phyloP scores from a whole-genome alignment of 306 rosid genomes.

The Morella rubra region DNA sequence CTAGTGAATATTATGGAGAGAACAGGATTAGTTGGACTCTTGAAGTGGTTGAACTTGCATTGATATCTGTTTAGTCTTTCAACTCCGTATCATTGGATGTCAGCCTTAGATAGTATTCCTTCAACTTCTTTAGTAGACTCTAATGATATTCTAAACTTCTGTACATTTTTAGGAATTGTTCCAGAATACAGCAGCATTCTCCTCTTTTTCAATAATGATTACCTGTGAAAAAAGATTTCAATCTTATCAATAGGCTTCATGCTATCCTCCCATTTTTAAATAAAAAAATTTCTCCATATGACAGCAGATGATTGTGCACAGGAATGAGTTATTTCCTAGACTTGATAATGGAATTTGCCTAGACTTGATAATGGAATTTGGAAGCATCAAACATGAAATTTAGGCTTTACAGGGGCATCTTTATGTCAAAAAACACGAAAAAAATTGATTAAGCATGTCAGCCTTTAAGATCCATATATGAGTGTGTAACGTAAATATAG shows the following conservation, averaged over 20 bases:
- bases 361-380: not conserved
- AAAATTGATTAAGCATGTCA: not conserved
- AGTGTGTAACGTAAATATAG: too few species aligned
- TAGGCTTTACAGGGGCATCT: not conserved
- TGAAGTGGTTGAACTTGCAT: too few species aligned
- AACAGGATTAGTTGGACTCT: too few species aligned
- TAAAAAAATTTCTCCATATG: not conserved
- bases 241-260: not conserved
- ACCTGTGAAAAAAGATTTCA: not conserved
- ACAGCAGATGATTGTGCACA: not conserved
- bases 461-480: not conserved
- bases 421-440: not conserved
- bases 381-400: not conserved
- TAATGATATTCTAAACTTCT: too few species aligned
- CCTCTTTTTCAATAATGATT: not conserved
- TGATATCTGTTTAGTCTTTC: too few species aligned
- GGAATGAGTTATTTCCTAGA: not conserved
- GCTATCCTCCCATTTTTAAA: not conserved
- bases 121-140: too few species aligned
- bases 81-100: too few species aligned
- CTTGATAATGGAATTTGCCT: not conserved
- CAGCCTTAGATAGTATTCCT: too few species aligned
- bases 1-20: too few species aligned
- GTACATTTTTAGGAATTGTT: not conserved
- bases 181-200: not conserved